Evolutionary conservation across 2,329 filamentous ascomycete genomes (phyloP), one percentile per base, ranked within the genome.

Genomic region (Sporothrix brunneoviolacea): DNA sequence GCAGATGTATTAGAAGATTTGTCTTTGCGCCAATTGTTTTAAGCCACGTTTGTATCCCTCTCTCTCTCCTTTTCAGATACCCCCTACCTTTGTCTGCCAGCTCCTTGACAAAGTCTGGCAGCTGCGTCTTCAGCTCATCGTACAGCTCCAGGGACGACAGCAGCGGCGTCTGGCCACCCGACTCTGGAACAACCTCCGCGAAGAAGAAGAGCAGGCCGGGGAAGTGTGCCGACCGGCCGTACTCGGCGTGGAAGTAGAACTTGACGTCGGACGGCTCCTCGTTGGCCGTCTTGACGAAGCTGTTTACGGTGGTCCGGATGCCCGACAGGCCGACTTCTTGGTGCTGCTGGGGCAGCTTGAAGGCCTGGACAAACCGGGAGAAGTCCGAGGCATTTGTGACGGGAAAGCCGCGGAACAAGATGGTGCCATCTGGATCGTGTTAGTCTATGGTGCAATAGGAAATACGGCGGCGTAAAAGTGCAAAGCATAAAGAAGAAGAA

Each of bases 111-210:
- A 55, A 55, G 2, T 40, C 40, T n/a, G 53, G 53, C 21, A 53
- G 27, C 47, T 53, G 39, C 16, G 27, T 50, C 12, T 18, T n/a
- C 12, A 55, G 37, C 21, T 41, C 22, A 22, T 55, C 46, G 35
- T 55, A 53, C 18, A 55, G 50, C 46, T 55, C 53, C 8, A 55
- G 22, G 4, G 53, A 38, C n/a, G 53, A 55, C 27, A 53, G 27
- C 22, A 55, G 37, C n/a, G 53, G 53, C 8, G 53, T 55, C 22
- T 53, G 53, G 10, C 53, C 53, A 19, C 53, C 49, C 36, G 44
- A 12, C 13, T 48, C 46, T 2, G 53, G 53, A 9, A 55, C 53
- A 2, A 16, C 19, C 27, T 55, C 30, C 3, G 53, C 50, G 33
- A 43, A 53, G 38, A 55, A 55, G 27, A 55, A 55, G 12, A 55